phyloP scores from a whole-genome alignment of 192 early-diverging fungal genomes.

The Entrophospora sp. region DNA sequence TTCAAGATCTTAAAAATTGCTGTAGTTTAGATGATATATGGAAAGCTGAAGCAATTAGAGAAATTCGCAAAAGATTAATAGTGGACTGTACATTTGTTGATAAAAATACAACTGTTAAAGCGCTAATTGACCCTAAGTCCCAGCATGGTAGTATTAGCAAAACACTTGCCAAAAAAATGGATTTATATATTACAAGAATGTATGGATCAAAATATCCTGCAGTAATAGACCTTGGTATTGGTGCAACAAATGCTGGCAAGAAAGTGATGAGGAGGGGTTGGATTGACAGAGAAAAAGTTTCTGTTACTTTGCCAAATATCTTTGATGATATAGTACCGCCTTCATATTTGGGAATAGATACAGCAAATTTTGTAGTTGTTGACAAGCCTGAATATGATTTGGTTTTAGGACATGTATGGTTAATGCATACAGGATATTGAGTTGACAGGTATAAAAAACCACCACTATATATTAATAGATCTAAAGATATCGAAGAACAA shows the following conservation, averaged over 20 bases:
- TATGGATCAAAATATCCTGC: not conserved
- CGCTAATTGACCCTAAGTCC: not conserved
- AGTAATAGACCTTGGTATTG: not conserved
- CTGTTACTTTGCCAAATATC: constrained; percentile 6
- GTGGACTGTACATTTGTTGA: no score
- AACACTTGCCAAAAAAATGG: constrained; percentile 5
- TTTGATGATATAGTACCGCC: not conserved
- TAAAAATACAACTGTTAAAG: no score
- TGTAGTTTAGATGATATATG: not conserved
- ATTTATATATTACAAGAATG: not conserved
- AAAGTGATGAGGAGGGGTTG: constrained; percentile 9
- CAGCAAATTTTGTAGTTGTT: not conserved
- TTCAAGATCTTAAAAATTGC: constrained; percentile 12
- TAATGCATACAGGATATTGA: not conserved
- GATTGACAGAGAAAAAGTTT: constrained; percentile 6
- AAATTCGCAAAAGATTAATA: no score
- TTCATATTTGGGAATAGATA: not conserved
- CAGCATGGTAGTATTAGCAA: not conserved
- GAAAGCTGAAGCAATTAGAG: not conserved
- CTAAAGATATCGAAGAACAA: constrained; percentile 8
- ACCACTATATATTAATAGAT: constrained; percentile 7
- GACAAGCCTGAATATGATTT: constrained; percentile 12
- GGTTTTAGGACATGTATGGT: constrained; percentile 6
- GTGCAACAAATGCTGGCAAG: constrained; percentile 10
- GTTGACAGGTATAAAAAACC: not conserved